Base-by-base conservation (phyloP, 176 grass and related monocot species). In the Leersia perrieri region DNA sequence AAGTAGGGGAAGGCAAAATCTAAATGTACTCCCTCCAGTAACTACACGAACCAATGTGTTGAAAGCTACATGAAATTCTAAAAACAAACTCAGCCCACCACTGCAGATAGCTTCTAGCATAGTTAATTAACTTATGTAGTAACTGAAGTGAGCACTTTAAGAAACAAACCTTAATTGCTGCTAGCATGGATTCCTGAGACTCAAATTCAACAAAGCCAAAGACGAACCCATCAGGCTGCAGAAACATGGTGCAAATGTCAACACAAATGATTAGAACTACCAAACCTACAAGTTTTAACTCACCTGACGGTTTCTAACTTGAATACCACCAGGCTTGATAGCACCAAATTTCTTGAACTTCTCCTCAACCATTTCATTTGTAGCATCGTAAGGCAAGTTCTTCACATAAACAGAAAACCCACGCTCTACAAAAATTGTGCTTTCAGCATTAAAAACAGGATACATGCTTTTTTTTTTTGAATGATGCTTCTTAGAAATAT, bases 191-290 rank as follows among this genome's bases (percentile, higher is more conserved):
- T 63, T 90, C 28, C 33, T 75, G 29, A 39, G 91, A 83, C 62
- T 91, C 91, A 84, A 97, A 97, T 79, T 97, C 87, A 9, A 97
- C 87, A 10, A 97, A 97, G 40, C 94, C 91, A 86, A 92, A 94
- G 75, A 81, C 89, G 75, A 91, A 94, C 27, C 42, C 64, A 66
- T 93, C 91, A 85, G 9, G 1, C 91, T 93, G 81, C 72, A 89
- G 57, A 63, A 67, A 74, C 47, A 79, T 51, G 42, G 27, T 62
- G 2, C 39, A 45, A 82, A 79, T 75, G 72, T 89, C 65, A 85
- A 33, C 10, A 79, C 25, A 14, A 29, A 86, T 40, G 61, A 63
- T 61, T 40, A 11, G 13, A 12, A 15, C 44, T 66, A 66, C 25
- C 33, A 73, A 68, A 39, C 49, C 11, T 62, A 78, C 26, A 79